These are phyloP conservation scores for Waltiozyma solani DNA, from an alignment of 1,139 yeast species.

Conservation along the genomic window DNA sequence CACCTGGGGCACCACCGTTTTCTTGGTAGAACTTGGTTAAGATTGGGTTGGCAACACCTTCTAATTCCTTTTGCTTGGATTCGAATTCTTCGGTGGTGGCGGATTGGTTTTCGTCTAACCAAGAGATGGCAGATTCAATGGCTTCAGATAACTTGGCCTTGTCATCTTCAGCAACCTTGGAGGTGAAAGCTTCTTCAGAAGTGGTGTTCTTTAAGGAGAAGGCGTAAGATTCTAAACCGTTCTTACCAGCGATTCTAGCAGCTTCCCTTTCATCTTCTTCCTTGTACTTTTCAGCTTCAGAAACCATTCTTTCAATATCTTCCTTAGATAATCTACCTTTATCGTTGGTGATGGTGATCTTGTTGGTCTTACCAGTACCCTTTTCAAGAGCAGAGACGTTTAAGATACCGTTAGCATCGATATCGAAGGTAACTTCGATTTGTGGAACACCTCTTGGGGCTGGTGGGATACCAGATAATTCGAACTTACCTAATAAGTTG, in stretches of 20 bases:
- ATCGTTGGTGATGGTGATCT: conserved; percentile 99
- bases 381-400: conserved; percentile 99
- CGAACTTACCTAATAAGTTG: conserved; percentile 99
- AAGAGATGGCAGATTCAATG: conserved; percentile 71
- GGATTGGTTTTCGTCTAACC: conserved; percentile 77
- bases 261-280: conserved; percentile 98
- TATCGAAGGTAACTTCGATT: conserved; percentile 98
- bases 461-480: conserved; percentile 98
- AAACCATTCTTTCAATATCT: conserved; percentile 97
- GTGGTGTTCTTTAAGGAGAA: conserved; percentile 78
- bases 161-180: conserved; percentile 80
- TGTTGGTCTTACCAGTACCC: conserved; percentile 98
- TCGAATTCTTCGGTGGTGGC: conserved; percentile 81
- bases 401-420: conserved; percentile 99
- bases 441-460: conserved; percentile 99
- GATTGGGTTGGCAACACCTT: conserved; percentile 54
- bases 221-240: conserved; percentile 98
- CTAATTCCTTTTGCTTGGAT: conserved; percentile 59
- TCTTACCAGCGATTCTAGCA: conserved; percentile 99
- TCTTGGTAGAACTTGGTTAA: conserved; percentile 54
- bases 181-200: conserved; percentile 52
- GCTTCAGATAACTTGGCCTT: conserved; percentile 78
- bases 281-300: conserved; percentile 98
- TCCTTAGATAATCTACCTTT: conserved; percentile 97
- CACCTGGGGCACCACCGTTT: conserved; percentile 42